phyloP scores from a whole-genome alignment of 768 basidiomycete genomes.

The Tricholoma hemisulphureum region DNA sequence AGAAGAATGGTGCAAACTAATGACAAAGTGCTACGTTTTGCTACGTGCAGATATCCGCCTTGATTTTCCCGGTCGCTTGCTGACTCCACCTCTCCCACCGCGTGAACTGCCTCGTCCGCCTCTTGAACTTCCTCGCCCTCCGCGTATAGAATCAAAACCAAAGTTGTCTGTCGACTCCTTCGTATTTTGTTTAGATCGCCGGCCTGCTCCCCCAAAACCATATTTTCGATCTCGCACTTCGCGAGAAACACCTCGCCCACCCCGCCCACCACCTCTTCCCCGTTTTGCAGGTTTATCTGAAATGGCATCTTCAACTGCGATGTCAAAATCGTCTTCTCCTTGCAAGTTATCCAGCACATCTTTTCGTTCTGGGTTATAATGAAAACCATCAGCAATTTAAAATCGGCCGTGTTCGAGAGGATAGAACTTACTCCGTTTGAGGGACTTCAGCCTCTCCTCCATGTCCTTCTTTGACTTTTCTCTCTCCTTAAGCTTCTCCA shows the following conservation, averaged over 20 bases:
- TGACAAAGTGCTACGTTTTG: slow-evolving; percentile 18
- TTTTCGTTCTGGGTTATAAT: slow-evolving; percentile 64
- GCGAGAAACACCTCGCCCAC: slow-evolving; percentile 44
- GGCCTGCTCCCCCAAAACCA: slow-evolving; percentile 71
- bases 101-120: slow-evolving; percentile 33
- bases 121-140: slow-evolving; percentile 28
- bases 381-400: neutral
- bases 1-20: neutral
- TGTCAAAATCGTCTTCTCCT: slow-evolving; percentile 72
- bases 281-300: slow-evolving; percentile 66
- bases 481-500: slow-evolving; percentile 90
- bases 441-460: slow-evolving; percentile 78
- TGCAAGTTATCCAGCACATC: slow-evolving; percentile 70
- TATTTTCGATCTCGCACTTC: slow-evolving; percentile 73
- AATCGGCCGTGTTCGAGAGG: neutral
- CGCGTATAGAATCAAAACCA: slow-evolving; percentile 39
- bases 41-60: slow-evolving; percentile 48
- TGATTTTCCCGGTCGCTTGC: slow-evolving; percentile 59
- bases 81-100: slow-evolving; percentile 29
- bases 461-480: slow-evolving; percentile 89
- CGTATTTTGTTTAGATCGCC: slow-evolving; percentile 79
- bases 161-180: slow-evolving; percentile 79
- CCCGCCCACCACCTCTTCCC: slow-evolving; percentile 43
- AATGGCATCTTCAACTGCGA: slow-evolving; percentile 89
- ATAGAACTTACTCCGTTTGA: slow-evolving; percentile 79